A percentile compares a stretch with the other conserved stretches of the same genome.
Conservation (phyloP, 306 rosid species). For the Glycine tomentella region DNA sequence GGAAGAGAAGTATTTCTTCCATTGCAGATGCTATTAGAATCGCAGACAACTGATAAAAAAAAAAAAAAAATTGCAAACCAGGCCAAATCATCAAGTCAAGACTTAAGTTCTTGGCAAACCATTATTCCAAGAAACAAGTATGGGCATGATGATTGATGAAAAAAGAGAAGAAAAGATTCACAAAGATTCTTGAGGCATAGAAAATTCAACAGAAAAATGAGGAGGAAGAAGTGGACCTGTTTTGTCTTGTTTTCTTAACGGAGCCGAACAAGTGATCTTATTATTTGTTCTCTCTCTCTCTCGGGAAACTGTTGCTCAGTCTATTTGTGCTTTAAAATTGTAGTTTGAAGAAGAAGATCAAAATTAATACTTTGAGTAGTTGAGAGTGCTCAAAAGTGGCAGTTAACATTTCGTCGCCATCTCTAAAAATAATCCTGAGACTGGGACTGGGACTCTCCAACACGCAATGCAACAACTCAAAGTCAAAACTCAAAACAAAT, state of each 20-base stretch:
- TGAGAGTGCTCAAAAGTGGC: constrained; percentile 35
- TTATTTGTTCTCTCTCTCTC: neutral
- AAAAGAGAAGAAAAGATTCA: neutral
- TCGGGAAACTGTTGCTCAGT: neutral
- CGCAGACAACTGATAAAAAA: neutral
- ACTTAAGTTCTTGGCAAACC: neutral
- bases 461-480: neutral
- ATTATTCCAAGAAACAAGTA: neutral
- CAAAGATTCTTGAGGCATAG: neutral
- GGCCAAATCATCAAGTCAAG: neutral
- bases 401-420: constrained; percentile 25
- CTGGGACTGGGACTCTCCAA: neutral
- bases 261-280: constrained; percentile 8
- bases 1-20: constrained; percentile 28
- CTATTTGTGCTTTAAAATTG: constrained; percentile 4
- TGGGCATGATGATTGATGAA: neutral
- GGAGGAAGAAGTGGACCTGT: neutral
- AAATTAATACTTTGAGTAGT: constrained; percentile 29
- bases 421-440: too few species aligned
- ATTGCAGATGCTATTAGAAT: constrained; percentile 13
- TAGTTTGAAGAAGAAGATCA: constrained; percentile 4
- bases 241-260: neutral
- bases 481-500: too few species aligned
- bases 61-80: constrained; percentile 26
- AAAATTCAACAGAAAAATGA: neutral